phyloP scores from a whole-genome alignment of 2,329 filamentous ascomycete genomes.

The Claviceps spartinae region DNA sequence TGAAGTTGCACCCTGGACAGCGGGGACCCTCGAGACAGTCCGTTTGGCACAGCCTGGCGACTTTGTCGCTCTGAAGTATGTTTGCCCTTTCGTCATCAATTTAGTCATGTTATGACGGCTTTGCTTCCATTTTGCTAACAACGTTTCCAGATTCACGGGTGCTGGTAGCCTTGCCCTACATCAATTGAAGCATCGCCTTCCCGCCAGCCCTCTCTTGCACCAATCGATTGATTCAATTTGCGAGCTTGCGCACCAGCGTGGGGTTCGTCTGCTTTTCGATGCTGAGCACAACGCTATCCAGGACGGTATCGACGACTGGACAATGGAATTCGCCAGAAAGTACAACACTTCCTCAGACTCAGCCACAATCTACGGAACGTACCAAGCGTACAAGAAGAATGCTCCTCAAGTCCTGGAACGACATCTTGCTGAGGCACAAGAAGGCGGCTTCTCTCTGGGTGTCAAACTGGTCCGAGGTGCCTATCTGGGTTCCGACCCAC shows the following conservation, averaged over 20 bases:
- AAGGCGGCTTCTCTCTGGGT: conserved; percentile 52
- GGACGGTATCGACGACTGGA: conserved; percentile 69
- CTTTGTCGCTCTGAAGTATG: conserved; percentile 51
- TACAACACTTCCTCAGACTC: conserved; percentile 54
- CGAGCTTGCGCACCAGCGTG: conserved; percentile 51
- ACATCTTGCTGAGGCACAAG: conserved; percentile 45
- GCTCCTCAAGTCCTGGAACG: conserved; percentile 40
- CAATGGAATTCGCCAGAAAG: conserved; percentile 58
- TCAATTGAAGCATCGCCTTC: conserved; percentile 47
- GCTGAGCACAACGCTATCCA: conserved; percentile 75
- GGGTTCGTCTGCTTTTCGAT: conserved; percentile 67
- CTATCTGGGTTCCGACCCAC: conserved; percentile 56
- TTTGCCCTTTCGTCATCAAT: neutral
- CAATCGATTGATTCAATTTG: conserved; percentile 64
- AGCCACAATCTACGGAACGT: conserved; percentile 67
- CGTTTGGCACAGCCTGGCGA: conserved; percentile 48
- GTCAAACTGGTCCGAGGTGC: conserved; percentile 66
- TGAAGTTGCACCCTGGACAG: conserved; percentile 58
- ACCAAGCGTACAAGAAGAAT: conserved; percentile 63
- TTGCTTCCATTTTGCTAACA: neutral
- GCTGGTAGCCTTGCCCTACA: conserved; percentile 62
- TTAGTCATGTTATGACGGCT: neutral
- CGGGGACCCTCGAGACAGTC: conserved; percentile 63
- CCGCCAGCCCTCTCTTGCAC: conserved; percentile 50
- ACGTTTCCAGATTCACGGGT: conserved; percentile 52